These are phyloP conservation scores for Nothopassalora personata DNA, from an alignment of 2,329 filamentous ascomycete species.

Conservation along the genomic window DNA sequence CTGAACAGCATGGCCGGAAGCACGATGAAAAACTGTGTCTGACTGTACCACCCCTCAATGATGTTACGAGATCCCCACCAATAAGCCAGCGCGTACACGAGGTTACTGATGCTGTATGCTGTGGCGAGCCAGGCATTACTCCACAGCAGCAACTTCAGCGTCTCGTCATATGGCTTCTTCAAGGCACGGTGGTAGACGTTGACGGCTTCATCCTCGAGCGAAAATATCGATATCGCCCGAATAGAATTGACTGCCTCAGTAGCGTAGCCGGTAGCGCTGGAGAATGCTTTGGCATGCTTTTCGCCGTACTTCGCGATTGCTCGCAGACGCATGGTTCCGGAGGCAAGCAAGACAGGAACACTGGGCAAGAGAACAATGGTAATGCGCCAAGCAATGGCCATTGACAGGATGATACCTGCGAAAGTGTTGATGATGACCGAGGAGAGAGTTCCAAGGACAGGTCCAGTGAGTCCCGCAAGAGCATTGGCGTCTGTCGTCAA, in stretches of 20 bases:
- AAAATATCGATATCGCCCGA: conserved; percentile 48
- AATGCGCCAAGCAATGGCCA: conserved; percentile 71
- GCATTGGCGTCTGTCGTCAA: conserved; percentile 66
- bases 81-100: conserved; percentile 70
- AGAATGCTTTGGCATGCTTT: conserved; percentile 47
- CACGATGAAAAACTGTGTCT: conserved; percentile 69
- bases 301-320: conserved; percentile 53
- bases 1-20: conserved; percentile 66
- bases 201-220: conserved; percentile 47
- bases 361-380: conserved; percentile 65
- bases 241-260: conserved; percentile 45
- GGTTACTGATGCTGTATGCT: conserved; percentile 56
- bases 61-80: conserved; percentile 75
- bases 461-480: conserved; percentile 63
- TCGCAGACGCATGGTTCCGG: conserved; percentile 63
- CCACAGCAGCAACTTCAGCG: conserved; percentile 17
- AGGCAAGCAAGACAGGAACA: conserved; percentile 56
- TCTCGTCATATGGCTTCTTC: conserved; percentile 18
- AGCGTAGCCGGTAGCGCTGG: conserved; percentile 47
- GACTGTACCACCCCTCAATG: conserved; percentile 58
- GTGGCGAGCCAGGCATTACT: conserved; percentile 46
- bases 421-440: conserved; percentile 64
- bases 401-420: conserved; percentile 61
- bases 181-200: conserved; percentile 21
- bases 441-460: conserved; percentile 64